Evolutionary conservation across 225 moss, liverwort and hornwort genomes (phyloP).

Genomic region (Anthoceros angustus): DNA sequence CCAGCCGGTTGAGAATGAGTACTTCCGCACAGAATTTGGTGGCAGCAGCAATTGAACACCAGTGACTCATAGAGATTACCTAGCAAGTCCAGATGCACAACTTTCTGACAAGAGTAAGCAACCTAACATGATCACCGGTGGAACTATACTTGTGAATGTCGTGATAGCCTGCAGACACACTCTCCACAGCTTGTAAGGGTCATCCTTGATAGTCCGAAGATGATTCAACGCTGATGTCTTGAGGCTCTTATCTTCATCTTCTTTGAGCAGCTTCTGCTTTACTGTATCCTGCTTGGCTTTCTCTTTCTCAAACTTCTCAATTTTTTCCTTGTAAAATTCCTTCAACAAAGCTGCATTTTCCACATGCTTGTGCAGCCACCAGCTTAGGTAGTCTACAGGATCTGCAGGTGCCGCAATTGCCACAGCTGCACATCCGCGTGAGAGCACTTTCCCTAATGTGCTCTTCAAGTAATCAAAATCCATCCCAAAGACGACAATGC

Average conservation of each 20-base stretch:
- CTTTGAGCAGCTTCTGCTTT: background rate
- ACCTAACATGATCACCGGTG: too few species aligned
- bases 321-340: background rate
- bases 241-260: slow-evolving; percentile 1
- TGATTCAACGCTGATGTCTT: background rate
- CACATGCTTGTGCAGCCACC: slow-evolving; percentile 1
- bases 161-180: background rate
- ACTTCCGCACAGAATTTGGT: background rate
- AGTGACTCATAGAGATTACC: too few species aligned
- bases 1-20: background rate
- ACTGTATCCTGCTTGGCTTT: background rate
- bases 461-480: slow-evolving; percentile 1
- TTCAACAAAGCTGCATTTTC: background rate
- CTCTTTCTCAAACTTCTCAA: background rate
- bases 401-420: slow-evolving; percentile 1
- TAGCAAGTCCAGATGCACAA: too few species aligned
- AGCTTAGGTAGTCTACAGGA: background rate
- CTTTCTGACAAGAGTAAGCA: too few species aligned
- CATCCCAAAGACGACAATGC: background rate
- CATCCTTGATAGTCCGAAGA: background rate
- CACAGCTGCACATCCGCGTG: background rate
- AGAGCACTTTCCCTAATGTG: background rate
- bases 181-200: background rate
- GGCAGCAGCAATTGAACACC: too few species aligned
- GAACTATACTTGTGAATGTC: slow-evolving; percentile 4